Evolutionary conservation across 441 rosid species (phyloP).

Genomic region (Melastoma candidum): DNA sequence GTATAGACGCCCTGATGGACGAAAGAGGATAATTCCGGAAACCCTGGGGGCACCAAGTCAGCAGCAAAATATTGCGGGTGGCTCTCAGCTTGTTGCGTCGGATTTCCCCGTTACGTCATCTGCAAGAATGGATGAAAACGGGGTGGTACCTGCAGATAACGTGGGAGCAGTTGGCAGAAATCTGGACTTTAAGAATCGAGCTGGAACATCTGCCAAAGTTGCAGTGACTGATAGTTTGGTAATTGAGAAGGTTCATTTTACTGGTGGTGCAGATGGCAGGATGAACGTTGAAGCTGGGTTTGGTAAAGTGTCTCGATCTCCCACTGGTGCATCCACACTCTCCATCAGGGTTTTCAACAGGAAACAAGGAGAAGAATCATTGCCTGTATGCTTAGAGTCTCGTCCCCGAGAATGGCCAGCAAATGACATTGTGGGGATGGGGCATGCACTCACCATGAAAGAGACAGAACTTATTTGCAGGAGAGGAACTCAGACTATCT

Average conservation of each 20-base stretch:
- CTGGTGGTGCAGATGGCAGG: constrained; percentile 43
- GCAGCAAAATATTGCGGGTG: constrained; percentile 29
- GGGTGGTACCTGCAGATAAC: constrained; percentile 30
- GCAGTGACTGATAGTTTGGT: constrained; percentile 66
- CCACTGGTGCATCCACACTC: constrained; percentile 24
- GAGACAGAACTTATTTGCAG: constrained; percentile 82
- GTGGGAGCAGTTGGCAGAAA: constrained; percentile 38
- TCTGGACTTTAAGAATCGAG: constrained; percentile 53
- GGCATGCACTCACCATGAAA: constrained; percentile 49
- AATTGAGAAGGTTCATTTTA: constrained; percentile 63
- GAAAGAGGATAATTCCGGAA: constrained; percentile 97
- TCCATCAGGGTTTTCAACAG: constrained; percentile 76
- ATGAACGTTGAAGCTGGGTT: constrained; percentile 50
- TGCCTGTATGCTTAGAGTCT: constrained; percentile 84
- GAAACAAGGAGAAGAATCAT: constrained; percentile 55
- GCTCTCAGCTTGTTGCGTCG: constrained; percentile 28
- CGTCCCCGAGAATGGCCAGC: constrained; percentile 64
- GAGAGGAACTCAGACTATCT: constrained; percentile 58
- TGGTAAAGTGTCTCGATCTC: constrained; percentile 38
- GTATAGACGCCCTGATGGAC: constrained; percentile 93
- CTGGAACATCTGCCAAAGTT: constrained; percentile 71
- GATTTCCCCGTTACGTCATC: constrained; percentile 33
- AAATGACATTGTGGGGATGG: constrained; percentile 67
- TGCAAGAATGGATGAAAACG: constrained; percentile 41
- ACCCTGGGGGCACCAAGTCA: constrained; percentile 68